Evolutionary conservation across 148 eudicot species (phyloP), one percentile per base, ranked within the genome.

Genomic region (Amaranthus cruentus): DNA sequence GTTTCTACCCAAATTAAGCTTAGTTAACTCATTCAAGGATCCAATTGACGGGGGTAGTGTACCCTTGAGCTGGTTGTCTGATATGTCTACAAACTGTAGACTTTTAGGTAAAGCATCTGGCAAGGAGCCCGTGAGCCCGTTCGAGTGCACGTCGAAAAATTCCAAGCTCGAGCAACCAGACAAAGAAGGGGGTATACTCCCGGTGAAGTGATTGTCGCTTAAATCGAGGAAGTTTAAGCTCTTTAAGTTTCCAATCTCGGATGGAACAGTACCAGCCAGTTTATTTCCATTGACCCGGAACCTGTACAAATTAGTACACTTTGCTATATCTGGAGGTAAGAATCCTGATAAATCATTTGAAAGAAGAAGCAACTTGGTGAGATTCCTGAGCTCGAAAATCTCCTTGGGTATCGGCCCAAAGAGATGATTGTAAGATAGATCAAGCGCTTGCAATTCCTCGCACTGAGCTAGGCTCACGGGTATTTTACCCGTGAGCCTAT

Each of bases 121-220:
- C 60, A 90, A 44, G 57, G 85, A 69, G 69, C 92, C 92, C 0
- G 86, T 80, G n/a, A 96, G 75, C 12, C 82, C 88, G 76, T 96
- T 96, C 2, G 88, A 84, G 79, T 92, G 99, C 62, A 87, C 89
- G 82, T 96, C 99, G 62, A 95, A 89, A 83, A 90, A 96, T 81
- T 90, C 93, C 59, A 92, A 81, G 59, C 67, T 86, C 63, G 66
- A 74, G 75, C 97, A 96, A 43, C 86, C 90, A 0, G 94, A 88
- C 18, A 92, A 73, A 0, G 98, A 84, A 14, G 77, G 55, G 42
- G 97, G 97, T 52, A 92, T 82, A 53, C 54, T 81, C 28, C 99
- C 99, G 53, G 81, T 85, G 66, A 96, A 84, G 55, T 49, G 84
- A 75, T 96, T 92, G 52, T 66, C 68, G 74, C 96, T 83, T 85